Evolutionary conservation across 1,284 basidiomycete genomes (phyloP), one percentile per base, ranked within the genome.

Genomic region (Tremellales sp.): DNA sequence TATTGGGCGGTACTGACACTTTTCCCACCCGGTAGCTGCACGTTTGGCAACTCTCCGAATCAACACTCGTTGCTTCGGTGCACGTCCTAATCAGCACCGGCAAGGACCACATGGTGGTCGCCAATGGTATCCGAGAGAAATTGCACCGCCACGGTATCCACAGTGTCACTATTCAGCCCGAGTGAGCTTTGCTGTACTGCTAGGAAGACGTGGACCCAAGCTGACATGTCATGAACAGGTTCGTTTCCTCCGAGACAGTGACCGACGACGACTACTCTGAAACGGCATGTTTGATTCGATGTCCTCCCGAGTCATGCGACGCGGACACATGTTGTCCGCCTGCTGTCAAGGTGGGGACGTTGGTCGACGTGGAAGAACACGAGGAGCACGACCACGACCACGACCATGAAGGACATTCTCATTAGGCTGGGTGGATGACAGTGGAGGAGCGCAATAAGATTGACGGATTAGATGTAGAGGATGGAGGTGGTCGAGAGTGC

Each of bases 121-220:
- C 91, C 3, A 81, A 80, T 39, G 80, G 86, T 42, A 93, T 98
- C 54, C 79, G 93, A 50, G 81, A 82, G 62, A 81, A 79, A 1
- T 77, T 98, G 47, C 95, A 98, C 71, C 57, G 84, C 35, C 87
- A 88, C 62, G 93, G 93, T 31, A 92, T 99, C 52, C 95, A 98
- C 74, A 91, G 87, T 7, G 84, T 85, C 56, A 93, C 90, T 2
- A 92, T 94, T 53, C 90, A 73, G 54, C 73, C 72, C 28, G 71
- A 74, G 61, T 72, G 54, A 54, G 37, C 24, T 19, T 3, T 31
- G 19, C 3, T 27, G n/a, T 16, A 27, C 21, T 9, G 18, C 33
- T 24, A 10, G 14, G 29, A 16, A 9, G 18, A 22, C 40, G 3
- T 36, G 10, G 14, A 8, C 3, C n/a, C 9, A 6, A 41, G 22